Percentiles rank a stretch among this genome's conserved stretches.
Evolutionary conservation across 345 rosid genomes (phyloP).

Genomic region (Heritiera fomes): DNA sequence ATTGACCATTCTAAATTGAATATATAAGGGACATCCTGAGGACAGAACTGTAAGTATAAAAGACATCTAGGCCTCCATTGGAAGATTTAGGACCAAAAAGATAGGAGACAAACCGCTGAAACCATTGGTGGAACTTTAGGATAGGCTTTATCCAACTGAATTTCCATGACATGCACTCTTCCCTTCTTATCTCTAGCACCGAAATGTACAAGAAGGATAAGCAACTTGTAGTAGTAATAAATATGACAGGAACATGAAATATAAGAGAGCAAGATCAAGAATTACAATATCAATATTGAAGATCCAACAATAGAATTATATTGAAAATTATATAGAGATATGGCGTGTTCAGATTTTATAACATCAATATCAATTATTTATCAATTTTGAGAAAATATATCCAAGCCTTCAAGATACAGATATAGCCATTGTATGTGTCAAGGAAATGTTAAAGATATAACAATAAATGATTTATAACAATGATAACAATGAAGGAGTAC

Average conservation of each 20-base stretch:
- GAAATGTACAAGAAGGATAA: slow-evolving; percentile 11
- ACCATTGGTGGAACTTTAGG: slow-evolving; percentile 64
- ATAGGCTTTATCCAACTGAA: slow-evolving; percentile 55
- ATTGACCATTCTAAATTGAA: slow-evolving; percentile 59
- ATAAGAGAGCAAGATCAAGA: not conserved
- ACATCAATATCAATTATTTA: not conserved
- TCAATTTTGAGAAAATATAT: slow-evolving; percentile 4
- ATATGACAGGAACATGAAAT: slow-evolving; percentile 12
- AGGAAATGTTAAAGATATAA: not conserved
- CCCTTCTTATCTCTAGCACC: slow-evolving; percentile 56
- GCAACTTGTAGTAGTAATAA: not conserved
- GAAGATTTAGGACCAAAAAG: not conserved
- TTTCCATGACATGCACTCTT: slow-evolving; percentile 58
- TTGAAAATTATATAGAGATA: not conserved
- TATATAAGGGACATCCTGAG: slow-evolving; percentile 66
- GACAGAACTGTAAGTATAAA: slow-evolving; percentile 5
- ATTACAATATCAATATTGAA: not conserved
- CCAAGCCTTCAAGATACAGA: not conserved
- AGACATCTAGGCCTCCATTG: not conserved
- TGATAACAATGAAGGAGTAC: not conserved
- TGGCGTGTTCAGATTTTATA: not conserved
- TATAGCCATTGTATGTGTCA: not conserved
- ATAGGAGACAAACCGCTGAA: slow-evolving; percentile 56
- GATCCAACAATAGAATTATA: not conserved
- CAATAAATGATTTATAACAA: not conserved